Base-by-base conservation (phyloP, 768 basidiomycete species). In the Amanita rimosa region DNA sequence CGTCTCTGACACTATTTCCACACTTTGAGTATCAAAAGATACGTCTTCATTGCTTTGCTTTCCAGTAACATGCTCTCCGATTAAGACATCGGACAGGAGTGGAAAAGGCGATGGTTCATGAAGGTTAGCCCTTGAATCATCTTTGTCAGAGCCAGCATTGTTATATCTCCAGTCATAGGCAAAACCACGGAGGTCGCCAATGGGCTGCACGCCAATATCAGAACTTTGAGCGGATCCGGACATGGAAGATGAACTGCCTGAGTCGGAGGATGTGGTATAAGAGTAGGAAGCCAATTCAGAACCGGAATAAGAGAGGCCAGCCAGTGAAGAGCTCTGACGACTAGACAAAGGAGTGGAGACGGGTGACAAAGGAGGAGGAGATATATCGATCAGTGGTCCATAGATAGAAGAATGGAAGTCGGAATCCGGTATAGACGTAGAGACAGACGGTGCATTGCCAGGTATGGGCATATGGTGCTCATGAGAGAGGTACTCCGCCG, bases 101-200 rank as follows among this genome's bases (percentile, higher is more conserved):
- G 24, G n/a, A 27, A 27, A 16, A 16, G 16, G 19, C 27, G 27
- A 27, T 10, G 26, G 27, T 43, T 43, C 14, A 13, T 17, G 29
- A 33, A 19, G 33, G 44, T 13, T 5, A 13, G 4, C 13, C 11
- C 31, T 31, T 13, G 31, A 31, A 31, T 31, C 10, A 10, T 7
- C 6, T n/a, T 34, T 16, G 29, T 16, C 16, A 17, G 16, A 11
- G n/a, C 21, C 24, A 29, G n/a, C 46, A 31, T 39, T 16, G 14
- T 40, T 26, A 34, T 43, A 36, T 4, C 48, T 41, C 48, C 48
- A 49, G 41, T 49, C 48, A 36, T 49, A 49, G 16, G 48, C 48
- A 34, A 49, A 49, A 43, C 40, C 38, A 31, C 10, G 38, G 29
- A 41, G 26, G 19, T 17, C 40, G 33, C 31, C 48, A 10, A 49